Base-by-base conservation (phyloP, 495 filamentous ascomycete genomes). In the Penicillium longicatenatum region DNA sequence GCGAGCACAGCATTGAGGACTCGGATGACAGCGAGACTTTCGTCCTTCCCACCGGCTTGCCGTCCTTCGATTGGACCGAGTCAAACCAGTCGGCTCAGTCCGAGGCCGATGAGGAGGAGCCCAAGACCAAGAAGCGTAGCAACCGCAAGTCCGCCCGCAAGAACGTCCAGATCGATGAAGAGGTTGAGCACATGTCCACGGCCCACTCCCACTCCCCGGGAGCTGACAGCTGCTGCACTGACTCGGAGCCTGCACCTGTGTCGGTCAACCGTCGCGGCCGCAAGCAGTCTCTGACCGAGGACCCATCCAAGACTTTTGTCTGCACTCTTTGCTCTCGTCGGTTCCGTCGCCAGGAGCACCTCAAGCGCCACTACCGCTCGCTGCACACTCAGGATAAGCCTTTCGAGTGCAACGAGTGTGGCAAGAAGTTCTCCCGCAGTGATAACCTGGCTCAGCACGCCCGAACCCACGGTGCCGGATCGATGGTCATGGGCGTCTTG, bases 331-430 rank as follows among this genome's bases (percentile, higher is more conserved):
- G 95, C 84, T 90, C 87, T 45, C 91, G 95, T 51, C 92, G 95
- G 50, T 99, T 99, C 87, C 91, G 95, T 59, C 91, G 95, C 57
- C 95, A 98, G 72, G 95, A 99, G 71, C 95, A 99, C 66, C 87
- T 99, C 56, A 98, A 98, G 86, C 91, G 95, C 58, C 95, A 99
- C 79, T 97, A 96, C 81, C 86, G 95, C 45, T 98, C 95, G 39
- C 90, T 99, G 43, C 95, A 98, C 79, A 99, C 95, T 2, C 86
- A 95, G 63, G 94, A 98, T 58, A 99, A 99, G 85, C 95, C 95
- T 7, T 98, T 98, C 70, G 91, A 96, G 73, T 99, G 95, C 77
- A 77, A 84, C 57, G 93, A 98, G 76, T 99, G 95, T 64, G 93
- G 94, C 57, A 99, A 99, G 86, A 96, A 96, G 79, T 99, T 98